phyloP scores from a whole-genome alignment of 2,329 filamentous ascomycete genomes.

The Ophiocordyceps camponoti-floridani region DNA sequence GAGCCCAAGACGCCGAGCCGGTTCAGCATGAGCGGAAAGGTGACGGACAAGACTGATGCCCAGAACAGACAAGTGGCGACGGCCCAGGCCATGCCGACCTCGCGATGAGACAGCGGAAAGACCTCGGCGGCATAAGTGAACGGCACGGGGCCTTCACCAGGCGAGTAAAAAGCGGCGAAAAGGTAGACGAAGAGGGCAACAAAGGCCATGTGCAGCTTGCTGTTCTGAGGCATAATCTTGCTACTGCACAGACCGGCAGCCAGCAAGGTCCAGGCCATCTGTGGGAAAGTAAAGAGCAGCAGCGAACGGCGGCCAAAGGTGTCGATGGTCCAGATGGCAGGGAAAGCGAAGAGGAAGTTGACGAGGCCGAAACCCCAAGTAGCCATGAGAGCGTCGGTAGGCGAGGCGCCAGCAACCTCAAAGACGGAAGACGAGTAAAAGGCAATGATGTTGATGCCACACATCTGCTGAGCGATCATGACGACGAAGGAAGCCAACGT shows the following conservation, averaged over 20 bases:
- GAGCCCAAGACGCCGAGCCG: slow-evolving; percentile 26
- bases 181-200: slow-evolving; percentile 39
- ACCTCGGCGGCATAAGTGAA: slow-evolving; percentile 54
- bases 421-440: slow-evolving; percentile 57
- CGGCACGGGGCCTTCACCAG: slow-evolving; percentile 45
- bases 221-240: slow-evolving; percentile 21
- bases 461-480: slow-evolving; percentile 65
- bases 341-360: slow-evolving; percentile 39
- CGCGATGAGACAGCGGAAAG: slow-evolving; percentile 51
- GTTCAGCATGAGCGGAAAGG: slow-evolving; percentile 38
- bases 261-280: slow-evolving; percentile 22
- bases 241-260: slow-evolving; percentile 27
- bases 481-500: slow-evolving; percentile 61
- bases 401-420: slow-evolving; percentile 33
- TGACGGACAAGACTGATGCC: slow-evolving; percentile 44
- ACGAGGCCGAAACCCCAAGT: slow-evolving; percentile 40
- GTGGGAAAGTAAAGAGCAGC: slow-evolving; percentile 22
- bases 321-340: slow-evolving; percentile 41
- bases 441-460: slow-evolving; percentile 54
- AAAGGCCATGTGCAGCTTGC: slow-evolving; percentile 19
- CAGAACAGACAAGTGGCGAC: slow-evolving; percentile 47
- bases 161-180: slow-evolving; percentile 32
- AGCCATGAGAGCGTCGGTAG: slow-evolving; percentile 38
- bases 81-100: slow-evolving; percentile 53
- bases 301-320: slow-evolving; percentile 35